Evolutionary conservation across 2,329 filamentous ascomycete genomes (phyloP).

Genomic region (Botrytis hyacinthi): DNA sequence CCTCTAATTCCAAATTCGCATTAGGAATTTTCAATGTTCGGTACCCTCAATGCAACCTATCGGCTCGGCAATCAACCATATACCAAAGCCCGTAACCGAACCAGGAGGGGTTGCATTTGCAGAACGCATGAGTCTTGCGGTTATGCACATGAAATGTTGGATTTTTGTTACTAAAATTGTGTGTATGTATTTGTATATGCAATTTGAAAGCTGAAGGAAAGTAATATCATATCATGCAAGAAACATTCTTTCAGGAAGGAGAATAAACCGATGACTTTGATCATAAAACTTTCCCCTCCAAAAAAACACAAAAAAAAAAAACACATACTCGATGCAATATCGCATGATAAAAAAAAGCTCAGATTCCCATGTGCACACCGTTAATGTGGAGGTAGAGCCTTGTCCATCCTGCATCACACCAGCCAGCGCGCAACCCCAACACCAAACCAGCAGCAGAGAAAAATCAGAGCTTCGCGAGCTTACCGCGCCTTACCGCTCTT

Average conservation of each 20-base stretch:
- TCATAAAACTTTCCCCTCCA: neutral
- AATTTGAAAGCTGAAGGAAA: neutral
- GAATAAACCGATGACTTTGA: neutral
- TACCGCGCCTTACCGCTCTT: slow-evolving; percentile 9
- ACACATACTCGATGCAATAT: neutral
- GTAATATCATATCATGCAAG: neutral
- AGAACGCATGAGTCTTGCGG: neutral
- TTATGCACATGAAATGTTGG: neutral
- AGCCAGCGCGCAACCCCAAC: slow-evolving; percentile 5
- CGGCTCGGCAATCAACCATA: neutral
- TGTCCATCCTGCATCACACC: neutral
- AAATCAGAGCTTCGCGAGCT: neutral
- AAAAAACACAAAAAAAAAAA: neutral
- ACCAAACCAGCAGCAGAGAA: neutral
- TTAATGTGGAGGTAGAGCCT: neutral
- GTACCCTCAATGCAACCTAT: neutral
- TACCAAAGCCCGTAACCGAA: neutral
- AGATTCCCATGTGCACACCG: slow-evolving; percentile 3
- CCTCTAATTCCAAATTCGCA: neutral
- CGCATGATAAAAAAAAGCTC: neutral
- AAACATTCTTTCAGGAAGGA: neutral
- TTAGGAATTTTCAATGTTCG: neutral
- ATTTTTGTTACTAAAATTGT: neutral
- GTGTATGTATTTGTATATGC: neutral
- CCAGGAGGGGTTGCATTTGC: neutral